These are phyloP conservation scores for Candida tropicalis DNA, from an alignment of 1,139 yeast genomes.

Conservation along the genomic window DNA sequence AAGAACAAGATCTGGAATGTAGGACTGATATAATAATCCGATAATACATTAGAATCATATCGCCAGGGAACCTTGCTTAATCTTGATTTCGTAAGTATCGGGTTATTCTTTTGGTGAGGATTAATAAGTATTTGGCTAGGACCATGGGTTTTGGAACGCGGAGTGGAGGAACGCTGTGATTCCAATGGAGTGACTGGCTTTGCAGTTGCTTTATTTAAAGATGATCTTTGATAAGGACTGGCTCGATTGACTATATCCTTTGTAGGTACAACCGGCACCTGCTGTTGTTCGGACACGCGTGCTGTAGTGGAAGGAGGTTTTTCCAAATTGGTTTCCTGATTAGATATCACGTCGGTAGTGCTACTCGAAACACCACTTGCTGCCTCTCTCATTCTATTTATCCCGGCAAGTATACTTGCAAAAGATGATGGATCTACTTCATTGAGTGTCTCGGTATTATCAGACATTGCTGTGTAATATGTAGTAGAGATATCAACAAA, in stretches of 20 bases:
- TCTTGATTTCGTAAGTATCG: constrained; percentile 39
- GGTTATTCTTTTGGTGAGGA: constrained; percentile 47
- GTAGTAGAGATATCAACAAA: neutral
- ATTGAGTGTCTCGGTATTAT: constrained; percentile 4
- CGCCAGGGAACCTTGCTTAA: constrained; percentile 43
- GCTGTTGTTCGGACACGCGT: constrained; percentile 5
- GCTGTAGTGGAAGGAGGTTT: constrained; percentile 4
- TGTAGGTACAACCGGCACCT: neutral
- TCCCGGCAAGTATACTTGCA: constrained; percentile 66
- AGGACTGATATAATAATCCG: constrained; percentile 69
- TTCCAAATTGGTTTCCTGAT: constrained; percentile 7
- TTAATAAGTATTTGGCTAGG: constrained; percentile 32
- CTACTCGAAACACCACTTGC: constrained; percentile 20
- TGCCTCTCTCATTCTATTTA: constrained; percentile 49
- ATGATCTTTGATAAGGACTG: constrained; percentile 10
- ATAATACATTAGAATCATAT: constrained; percentile 39
- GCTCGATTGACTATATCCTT: constrained; percentile 2
- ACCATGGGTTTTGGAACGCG: constrained; percentile 18
- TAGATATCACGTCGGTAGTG: neutral
- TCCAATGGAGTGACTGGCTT: constrained; percentile 12
- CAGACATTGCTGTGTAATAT: constrained; percentile 4
- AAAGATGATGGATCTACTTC: constrained; percentile 56
- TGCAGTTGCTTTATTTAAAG: constrained; percentile 15
- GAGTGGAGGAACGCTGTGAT: constrained; percentile 9
- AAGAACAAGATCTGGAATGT: constrained; percentile 71